phyloP scores from a whole-genome alignment of 2,329 filamentous ascomycete species.

The Dactylonectria macrodidyma region DNA sequence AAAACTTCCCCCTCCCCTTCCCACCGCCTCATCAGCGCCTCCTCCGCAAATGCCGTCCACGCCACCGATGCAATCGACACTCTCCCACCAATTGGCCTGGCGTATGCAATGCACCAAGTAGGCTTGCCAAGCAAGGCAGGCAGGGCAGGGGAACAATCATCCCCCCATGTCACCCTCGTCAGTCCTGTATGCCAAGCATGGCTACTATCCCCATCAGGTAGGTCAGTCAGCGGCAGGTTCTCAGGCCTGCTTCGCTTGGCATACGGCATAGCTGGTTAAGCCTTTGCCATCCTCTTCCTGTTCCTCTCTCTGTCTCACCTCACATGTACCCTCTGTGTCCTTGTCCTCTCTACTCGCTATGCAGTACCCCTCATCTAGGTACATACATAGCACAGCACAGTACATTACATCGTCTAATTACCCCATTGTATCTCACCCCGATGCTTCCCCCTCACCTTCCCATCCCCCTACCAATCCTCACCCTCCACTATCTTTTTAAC shows the following conservation, averaged over 20 bases:
- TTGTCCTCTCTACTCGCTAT: background rate
- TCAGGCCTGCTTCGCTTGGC: background rate
- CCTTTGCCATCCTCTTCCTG: no score
- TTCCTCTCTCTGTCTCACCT: no score
- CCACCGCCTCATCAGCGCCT: slow-evolving; percentile 13
- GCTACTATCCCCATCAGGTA: background rate
- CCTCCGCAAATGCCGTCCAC: slow-evolving; percentile 7
- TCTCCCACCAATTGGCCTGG: background rate
- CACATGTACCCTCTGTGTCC: no score
- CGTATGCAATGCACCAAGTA: background rate
- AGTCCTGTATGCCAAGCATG: slow-evolving; percentile 3
- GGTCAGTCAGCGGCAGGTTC: background rate
- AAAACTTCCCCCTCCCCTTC: background rate
- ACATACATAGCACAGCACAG: background rate
- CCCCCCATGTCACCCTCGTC: background rate
- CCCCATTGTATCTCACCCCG: background rate
- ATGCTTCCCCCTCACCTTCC: background rate
- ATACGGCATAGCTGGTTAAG: no score
- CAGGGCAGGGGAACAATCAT: background rate
- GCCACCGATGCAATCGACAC: slow-evolving; percentile 18
- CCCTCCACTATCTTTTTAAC: slow-evolving; percentile 3
- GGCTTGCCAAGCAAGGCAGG: background rate
- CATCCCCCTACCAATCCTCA: background rate
- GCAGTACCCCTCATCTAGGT: background rate
- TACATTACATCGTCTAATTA: background rate